phyloP scores from a whole-genome alignment of 208 protist genomes.

The Angomonas deanei region DNA sequence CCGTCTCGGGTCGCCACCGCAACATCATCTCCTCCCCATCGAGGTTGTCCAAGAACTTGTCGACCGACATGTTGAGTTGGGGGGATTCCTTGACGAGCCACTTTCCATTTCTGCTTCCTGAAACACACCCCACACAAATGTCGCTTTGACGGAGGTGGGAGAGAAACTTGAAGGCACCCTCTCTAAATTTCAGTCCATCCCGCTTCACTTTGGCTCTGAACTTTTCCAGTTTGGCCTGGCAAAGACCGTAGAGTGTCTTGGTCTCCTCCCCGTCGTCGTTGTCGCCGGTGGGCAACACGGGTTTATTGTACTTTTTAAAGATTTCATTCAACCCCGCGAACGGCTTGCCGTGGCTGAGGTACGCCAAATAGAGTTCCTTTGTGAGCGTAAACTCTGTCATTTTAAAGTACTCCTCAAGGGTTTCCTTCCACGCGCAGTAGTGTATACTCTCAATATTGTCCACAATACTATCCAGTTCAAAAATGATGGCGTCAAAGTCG shows the following conservation, averaged over 20 bases:
- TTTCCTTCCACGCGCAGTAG: constrained; percentile 81
- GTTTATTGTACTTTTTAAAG: constrained; percentile 50
- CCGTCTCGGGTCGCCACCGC: constrained; percentile 77
- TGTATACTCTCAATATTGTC: constrained; percentile 74
- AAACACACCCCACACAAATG: constrained; percentile 79
- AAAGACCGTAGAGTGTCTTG: constrained; percentile 59
- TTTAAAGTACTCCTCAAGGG: constrained; percentile 64
- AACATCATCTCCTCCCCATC: constrained; percentile 49
- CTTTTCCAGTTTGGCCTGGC: constrained; percentile 51
- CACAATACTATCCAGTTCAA: constrained; percentile 85
- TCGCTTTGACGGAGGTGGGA: constrained; percentile 59
- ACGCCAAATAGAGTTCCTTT: constrained; percentile 78
- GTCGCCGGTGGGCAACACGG: constrained; percentile 33
- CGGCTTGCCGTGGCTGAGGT: constrained; percentile 66
- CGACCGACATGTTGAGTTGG: constrained; percentile 49
- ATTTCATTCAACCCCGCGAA: constrained; percentile 60
- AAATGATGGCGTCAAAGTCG: constrained; percentile 87
- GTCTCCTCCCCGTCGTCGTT: constrained; percentile 36
- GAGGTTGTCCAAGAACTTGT: constrained; percentile 71
- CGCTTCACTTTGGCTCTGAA: constrained; percentile 55
- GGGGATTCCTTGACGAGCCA: constrained; percentile 68
- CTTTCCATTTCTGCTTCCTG: constrained; percentile 72
- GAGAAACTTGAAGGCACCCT: constrained; percentile 60
- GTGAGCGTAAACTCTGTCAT: constrained; percentile 42
- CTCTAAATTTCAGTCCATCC: constrained; percentile 41